These are phyloP conservation scores for Albatrellus sp. DNA, from an alignment of 1,284 basidiomycete genomes.

Conservation along the genomic window DNA sequence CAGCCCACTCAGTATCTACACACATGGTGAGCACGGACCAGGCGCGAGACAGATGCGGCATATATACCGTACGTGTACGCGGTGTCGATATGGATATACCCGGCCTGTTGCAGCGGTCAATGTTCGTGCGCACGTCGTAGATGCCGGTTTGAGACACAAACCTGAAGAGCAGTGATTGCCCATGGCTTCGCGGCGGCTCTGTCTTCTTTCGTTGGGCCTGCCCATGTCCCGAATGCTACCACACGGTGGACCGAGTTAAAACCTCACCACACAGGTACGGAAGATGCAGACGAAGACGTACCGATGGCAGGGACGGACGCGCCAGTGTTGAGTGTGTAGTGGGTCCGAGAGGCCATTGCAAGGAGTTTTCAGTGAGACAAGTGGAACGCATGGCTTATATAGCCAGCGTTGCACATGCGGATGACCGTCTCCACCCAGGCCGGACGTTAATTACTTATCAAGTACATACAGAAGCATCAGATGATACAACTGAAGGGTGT, in stretches of 20 bases:
- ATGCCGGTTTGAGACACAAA: conserved; percentile 3
- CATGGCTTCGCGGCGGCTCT: not conserved
- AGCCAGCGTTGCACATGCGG: no score
- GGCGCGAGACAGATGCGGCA: not conserved
- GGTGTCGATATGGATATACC: not conserved
- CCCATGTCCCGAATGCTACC: not conserved
- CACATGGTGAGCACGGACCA: not conserved
- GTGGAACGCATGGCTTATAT: no score
- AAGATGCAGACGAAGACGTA: not conserved
- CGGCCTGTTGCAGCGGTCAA: not conserved
- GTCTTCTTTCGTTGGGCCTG: not conserved
- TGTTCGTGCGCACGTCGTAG: no score
- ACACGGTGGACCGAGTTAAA: not conserved
- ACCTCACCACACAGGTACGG: not conserved
- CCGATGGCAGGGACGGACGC: not conserved
- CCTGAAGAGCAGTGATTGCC: conserved; percentile 10
- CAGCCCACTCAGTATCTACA: conserved; percentile 23
- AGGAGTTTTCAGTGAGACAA: no score
- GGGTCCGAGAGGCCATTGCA: not conserved
- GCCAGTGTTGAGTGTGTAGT: not conserved
- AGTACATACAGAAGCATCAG: no score
- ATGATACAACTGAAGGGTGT: no score
- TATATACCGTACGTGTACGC: conserved; percentile 1
- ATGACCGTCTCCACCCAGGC: no score
- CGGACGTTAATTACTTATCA: no score